These are phyloP conservation scores for Gossypium australe DNA, from an alignment of 345 rosid genomes.

Conservation along the genomic window DNA sequence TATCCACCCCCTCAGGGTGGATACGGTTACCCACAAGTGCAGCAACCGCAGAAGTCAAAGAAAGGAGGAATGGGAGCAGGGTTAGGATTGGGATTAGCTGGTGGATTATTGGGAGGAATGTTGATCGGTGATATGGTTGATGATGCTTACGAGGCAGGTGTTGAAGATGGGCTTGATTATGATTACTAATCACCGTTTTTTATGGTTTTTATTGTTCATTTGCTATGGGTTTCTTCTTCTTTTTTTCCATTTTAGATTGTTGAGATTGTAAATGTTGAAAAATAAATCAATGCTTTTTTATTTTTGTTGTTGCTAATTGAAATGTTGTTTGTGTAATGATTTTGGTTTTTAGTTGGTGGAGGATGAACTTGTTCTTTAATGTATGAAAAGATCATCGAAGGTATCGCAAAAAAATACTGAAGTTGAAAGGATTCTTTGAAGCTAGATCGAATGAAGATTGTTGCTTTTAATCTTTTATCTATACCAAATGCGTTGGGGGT, in stretches of 20 bases:
- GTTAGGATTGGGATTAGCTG: constrained; percentile 21
- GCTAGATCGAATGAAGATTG: no score
- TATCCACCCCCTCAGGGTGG: constrained; percentile 24
- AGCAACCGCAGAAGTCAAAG: constrained; percentile 24
- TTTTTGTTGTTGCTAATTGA: neutral
- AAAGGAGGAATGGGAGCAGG: constrained; percentile 14
- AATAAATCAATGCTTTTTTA: neutral
- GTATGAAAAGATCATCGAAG: no score
- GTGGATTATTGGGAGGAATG: constrained; percentile 38
- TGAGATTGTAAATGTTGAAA: neutral
- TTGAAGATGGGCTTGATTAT: constrained; percentile 11
- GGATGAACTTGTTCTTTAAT: no score
- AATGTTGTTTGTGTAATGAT: neutral
- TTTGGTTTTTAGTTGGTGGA: neutral
- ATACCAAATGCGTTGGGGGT: no score
- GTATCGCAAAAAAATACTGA: no score
- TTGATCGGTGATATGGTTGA: constrained; percentile 31
- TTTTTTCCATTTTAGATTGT: neutral
- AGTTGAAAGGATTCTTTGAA: no score
- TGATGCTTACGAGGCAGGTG: constrained; percentile 6
- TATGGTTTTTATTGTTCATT: neutral
- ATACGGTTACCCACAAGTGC: constrained; percentile 21
- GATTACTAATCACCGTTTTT: constrained; percentile 4
- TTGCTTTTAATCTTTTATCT: no score
- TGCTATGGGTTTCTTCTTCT: neutral